Base-by-base conservation (phyloP, 345 rosid genomes). In the Hevea brasiliensis region DNA sequence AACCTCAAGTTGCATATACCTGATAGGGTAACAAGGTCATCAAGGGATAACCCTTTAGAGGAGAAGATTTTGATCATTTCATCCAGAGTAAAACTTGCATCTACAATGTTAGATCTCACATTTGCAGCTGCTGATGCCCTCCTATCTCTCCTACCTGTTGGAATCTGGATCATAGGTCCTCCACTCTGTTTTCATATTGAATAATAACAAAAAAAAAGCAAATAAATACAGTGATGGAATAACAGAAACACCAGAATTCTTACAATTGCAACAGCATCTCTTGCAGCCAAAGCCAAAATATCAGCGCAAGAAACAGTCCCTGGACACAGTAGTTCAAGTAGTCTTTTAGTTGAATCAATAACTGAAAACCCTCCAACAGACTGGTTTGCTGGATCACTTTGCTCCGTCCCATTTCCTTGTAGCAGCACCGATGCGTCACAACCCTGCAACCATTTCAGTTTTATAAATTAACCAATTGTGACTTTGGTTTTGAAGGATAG, bases 371-470 rank as follows among this genome's bases (percentile, higher is more conserved):
- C 97, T 68, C 96, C 97, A 0, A 94, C 79, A 60, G 96, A 94
- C 29, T 74, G 57, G 70, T 87, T 94, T 9, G 92, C 97, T 3
- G 96, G 97, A 71, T 94, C 98, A 57, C 60, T 88, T 77, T 87
- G 74, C 79, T 94, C 96, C 11, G 98, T 90, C 23, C 79, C 84
- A 42, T 92, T 94, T 60, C 97, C 96, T 86, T 84, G 84, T 61
- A 94, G 65, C 68, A 94, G 84, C n/a, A 94, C 87, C 4, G 97
- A 90, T 12, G 87, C 97, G 87, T 94, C 98, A 58, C 97, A 94
- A 27, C 96, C 98, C 97, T 91, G 76, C 26, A 64, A 64, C 48
- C 66, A 60, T 32, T 32, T 32, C 37, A 32, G 37, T 32, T 32
- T 32, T 32, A 32, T 32, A n/a, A n/a, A 32, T 32, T 32, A 32